Base-by-base conservation (phyloP, 1,284 basidiomycete genomes). In the Bjerkandera adusta region DNA sequence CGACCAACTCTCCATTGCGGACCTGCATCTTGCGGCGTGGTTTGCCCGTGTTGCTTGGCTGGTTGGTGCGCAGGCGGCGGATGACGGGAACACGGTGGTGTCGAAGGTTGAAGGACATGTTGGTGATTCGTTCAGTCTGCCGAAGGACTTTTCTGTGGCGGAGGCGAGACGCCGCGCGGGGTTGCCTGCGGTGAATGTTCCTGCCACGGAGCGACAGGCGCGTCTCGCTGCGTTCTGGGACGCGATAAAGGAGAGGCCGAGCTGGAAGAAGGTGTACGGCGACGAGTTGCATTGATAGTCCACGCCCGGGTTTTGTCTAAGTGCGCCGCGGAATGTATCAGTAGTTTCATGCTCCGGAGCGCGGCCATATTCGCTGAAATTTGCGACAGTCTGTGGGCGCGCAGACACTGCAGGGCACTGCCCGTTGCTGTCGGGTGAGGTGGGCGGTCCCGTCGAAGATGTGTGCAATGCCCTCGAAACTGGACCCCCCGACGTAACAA, bases 11-110 rank as follows among this genome's bases (percentile, higher is more conserved):
- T 89, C 84, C 6, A 69, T 92, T 35, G 88, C 84, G 2, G 92
- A 95, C 61, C 66, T 92, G 43, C 89, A 93, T 59, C 69, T 92
- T 21, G 82, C 80, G 3, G 82, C 81, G 10, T 96, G 89, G 90
- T 63, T 93, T 30, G 71, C 81, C 2, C 76, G 82, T 24, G 54
- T 92, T 8, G 77, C 83, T 10, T 62, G 58, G 36, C 68, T 90
- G 20, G 71, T 75, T 4, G 84, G 82, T 1, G 85, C 79, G 0
- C 62, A 61, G 18, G 59, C 60, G 0, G 62, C 56, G 1, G 75
- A 83, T 30, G 69, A 76, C 48, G 83, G 84, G 0, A 64, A 70
- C 44, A 64, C 62, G 1, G 72, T 71, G 2, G 65, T 80, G 11
- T 63, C 54, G 44, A 80, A 75, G 58, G 55, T 86, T 49, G 79